Evolutionary conservation across 495 filamentous ascomycete genomes (phyloP), one percentile per base, ranked within the genome.

Genomic region (Echria macrotheca): DNA sequence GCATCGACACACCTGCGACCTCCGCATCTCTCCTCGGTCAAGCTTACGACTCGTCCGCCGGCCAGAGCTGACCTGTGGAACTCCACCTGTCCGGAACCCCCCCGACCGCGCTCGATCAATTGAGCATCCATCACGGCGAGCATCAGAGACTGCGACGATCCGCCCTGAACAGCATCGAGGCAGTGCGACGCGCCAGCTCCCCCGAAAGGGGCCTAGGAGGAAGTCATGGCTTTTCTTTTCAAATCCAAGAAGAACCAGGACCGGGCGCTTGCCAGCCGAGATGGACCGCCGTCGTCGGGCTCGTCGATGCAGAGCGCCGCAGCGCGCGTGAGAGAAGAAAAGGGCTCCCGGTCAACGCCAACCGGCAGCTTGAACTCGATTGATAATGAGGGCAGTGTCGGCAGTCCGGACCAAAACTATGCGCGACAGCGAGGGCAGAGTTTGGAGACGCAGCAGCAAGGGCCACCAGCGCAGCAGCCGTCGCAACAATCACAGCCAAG

Each of bases 171-270:
- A 31, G 12, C 28, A 31, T 31, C 28, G 28, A 31, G 12, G 23
- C 47, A 45, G 35, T 41, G n/a, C 52, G 37, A 44, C 50, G 50
- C 49, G 24, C 12, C 28, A 7, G 39, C 45, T 36, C 32, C 18
- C 21, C 47, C 42, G 23, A 37, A 47, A 18, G 48, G 22, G 37
- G 17, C 40, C 17, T 31, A 41, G 5, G 19, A 38, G 47, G 21
- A 41, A 68, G 68, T 62, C 62, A 87, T 87, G 83, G 80, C 81
- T 48, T 87, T 86, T 65, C 74, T 87, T 51, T 85, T 85, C 72
- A 83, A 83, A 66, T 81, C 78, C 43, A 84, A 83, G 65, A 85
- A 85, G 66, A 71, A 79, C 50, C 78, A 79, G 58, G 70, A 75
- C 49, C 66, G 72, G 55, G 68, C 58, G 35, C 49, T 73, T 17